Conservation (phyloP, 441 rosid species). For the Jatropha multifida region DNA sequence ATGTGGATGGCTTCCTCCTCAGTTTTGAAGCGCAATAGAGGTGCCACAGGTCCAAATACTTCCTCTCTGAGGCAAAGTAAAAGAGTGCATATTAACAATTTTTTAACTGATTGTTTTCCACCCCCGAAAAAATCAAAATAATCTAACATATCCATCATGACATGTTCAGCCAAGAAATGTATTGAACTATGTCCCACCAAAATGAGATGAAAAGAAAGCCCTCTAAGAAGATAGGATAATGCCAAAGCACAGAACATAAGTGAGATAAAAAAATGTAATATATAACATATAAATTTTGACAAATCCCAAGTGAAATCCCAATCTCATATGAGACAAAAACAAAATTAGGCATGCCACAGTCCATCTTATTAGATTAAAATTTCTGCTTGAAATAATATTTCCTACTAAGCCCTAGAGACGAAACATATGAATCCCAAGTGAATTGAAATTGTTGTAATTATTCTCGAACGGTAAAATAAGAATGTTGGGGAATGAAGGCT, state of each 20-base stretch:
- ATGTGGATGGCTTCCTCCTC: conserved; percentile 85
- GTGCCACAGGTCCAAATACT: conserved; percentile 97
- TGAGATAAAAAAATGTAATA: too few species aligned
- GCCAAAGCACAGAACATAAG: too few species aligned
- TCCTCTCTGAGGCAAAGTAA: conserved; percentile 63
- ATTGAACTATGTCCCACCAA: too few species aligned
- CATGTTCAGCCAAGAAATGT: too few species aligned
- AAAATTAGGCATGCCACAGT: background rate
- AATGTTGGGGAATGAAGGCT: background rate
- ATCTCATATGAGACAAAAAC: background rate
- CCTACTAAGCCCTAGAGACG: background rate
- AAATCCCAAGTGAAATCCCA: background rate
- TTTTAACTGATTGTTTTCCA: background rate
- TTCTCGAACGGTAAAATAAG: background rate
- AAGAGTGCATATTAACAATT: conserved; percentile 6
- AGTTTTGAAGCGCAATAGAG: conserved; percentile 73
- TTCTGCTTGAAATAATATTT: background rate
- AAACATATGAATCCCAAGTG: background rate
- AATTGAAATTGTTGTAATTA: background rate
- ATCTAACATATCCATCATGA: too few species aligned
- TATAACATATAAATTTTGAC: background rate
- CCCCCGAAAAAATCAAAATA: too few species aligned
- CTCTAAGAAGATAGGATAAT: too few species aligned
- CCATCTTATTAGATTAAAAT: conserved; percentile 3
- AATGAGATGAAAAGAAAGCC: too few species aligned